Base-by-base conservation (phyloP, 75 land plant genomes). In the Pinus albicaulis region DNA sequence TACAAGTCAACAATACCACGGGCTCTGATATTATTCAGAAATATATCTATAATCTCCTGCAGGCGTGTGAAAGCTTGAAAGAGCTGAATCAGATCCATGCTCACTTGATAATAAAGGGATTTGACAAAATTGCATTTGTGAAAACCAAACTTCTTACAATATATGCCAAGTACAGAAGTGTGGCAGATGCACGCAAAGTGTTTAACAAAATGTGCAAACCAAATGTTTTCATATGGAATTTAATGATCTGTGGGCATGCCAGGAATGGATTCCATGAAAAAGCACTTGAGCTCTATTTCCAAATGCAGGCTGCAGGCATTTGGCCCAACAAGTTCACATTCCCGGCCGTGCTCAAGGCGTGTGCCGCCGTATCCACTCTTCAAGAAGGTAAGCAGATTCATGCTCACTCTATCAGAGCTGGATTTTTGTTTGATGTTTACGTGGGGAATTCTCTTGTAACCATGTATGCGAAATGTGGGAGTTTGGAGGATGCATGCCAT, bases 311-410 rank as follows among this genome's bases (percentile, higher is more conserved):
- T 28, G 88, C 86, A 7, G 90, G 82, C 25, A 81, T 85, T 22
- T 80, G 74, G 69, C 92, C 91, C 3, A 93, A 92, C 60, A 22
- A 48, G 36, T 84, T 73, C 82, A 84, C 92, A 5, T 92, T 88
- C 66, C 89, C 89, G 1, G 75, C 86, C 0, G 95, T 78, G 59
- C 58, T 92, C 7, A 86, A 88, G 59, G 92, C 92, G n/a, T 92
- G 93, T 48, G 82, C 77, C 13, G 85, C 86, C 12, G 20, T 86
- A 12, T 86, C 89, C 13, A 76, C 78, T 62, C 52, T 92, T 36
- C 61, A 16, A 3, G 16, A 80, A 20, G 95, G 93, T 3, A 85
- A 88, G 76, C 74, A 89, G 63, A 72, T 94, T 38, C 94, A 91
- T 64, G 94, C 80, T 13, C 87, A 89, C 83, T 78, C 79, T 22